A percentile compares a stretch with the other conserved stretches of the same genome.
Conservation (phyloP, 2,329 filamentous ascomycete species). For the Arthrobotrys pseudoclavata region DNA sequence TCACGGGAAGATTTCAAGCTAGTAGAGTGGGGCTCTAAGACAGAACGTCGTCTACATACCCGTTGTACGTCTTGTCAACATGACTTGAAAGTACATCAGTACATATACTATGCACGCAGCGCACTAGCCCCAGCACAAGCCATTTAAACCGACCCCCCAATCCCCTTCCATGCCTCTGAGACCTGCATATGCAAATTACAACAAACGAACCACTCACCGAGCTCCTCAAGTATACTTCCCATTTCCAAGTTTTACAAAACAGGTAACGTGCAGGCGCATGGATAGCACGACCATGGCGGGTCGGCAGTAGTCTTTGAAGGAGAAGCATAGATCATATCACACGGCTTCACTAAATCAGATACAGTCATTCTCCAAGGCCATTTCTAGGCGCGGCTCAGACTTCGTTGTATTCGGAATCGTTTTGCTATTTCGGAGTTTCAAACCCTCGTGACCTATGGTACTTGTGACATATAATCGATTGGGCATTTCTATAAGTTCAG, state of each 20-base stretch:
- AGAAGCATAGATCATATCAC: slow-evolving; percentile 26
- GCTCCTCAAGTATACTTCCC: slow-evolving; percentile 6
- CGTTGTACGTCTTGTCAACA: slow-evolving; percentile 16
- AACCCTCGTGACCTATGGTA: slow-evolving; percentile 19
- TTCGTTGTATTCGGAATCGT: neutral
- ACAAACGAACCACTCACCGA: slow-evolving; percentile 47
- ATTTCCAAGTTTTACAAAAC: slow-evolving; percentile 17
- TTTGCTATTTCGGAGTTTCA: slow-evolving; percentile 18
- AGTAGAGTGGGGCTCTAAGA: slow-evolving; percentile 2
- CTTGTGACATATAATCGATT: slow-evolving; percentile 34
- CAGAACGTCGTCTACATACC: slow-evolving; percentile 11
- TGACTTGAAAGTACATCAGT: slow-evolving; percentile 10
- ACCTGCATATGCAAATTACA: slow-evolving; percentile 52
- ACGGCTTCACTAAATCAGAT: slow-evolving; percentile 30
- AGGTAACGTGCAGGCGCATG: slow-evolving; percentile 47
- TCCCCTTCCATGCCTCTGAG: slow-evolving; percentile 9
- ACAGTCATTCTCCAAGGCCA: slow-evolving; percentile 16
- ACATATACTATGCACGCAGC: slow-evolving; percentile 21
- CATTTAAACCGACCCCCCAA: slow-evolving; percentile 20
- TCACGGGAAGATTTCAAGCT: slow-evolving; percentile 4
- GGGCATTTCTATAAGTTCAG: slow-evolving; percentile 19
- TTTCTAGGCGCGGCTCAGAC: slow-evolving; percentile 16
- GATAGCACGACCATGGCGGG: slow-evolving; percentile 41
- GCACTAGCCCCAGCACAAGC: slow-evolving; percentile 21
- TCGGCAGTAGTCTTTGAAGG: slow-evolving; percentile 35